phyloP scores from a whole-genome alignment of 768 basidiomycete genomes.

The Termitomyces bulborhizus region DNA sequence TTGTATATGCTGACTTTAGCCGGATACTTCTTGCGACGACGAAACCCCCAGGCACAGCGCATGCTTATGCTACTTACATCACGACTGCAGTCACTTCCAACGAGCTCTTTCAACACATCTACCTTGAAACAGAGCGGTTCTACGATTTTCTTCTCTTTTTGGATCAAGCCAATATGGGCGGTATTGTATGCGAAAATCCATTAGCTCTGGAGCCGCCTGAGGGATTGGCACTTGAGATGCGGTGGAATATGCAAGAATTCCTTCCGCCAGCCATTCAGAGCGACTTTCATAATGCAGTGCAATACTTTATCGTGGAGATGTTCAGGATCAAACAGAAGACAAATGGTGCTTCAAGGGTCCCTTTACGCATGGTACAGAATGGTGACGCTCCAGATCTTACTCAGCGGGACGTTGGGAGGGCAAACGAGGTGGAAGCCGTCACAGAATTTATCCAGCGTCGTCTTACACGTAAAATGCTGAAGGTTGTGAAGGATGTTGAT shows the following conservation, averaged over 20 bases:
- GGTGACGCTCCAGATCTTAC: conserved; percentile 59
- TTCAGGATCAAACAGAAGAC: conserved; percentile 67
- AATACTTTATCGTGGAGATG: conserved; percentile 81
- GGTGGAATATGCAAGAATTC: conserved; percentile 91
- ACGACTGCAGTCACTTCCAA: conserved; percentile 89
- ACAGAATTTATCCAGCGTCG: conserved; percentile 73
- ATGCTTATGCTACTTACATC: conserved; percentile 95
- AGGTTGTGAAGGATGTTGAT: conserved; percentile 55
- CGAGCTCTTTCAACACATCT: conserved; percentile 92
- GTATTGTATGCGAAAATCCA: conserved; percentile 80
- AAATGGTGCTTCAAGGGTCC: conserved; percentile 55
- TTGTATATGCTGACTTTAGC: conserved; percentile 92
- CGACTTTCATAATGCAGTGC: conserved; percentile 68
- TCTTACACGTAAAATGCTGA: conserved; percentile 77
- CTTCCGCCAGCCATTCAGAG: conserved; percentile 77
- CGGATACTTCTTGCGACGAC: conserved; percentile 87
- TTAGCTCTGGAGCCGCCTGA: conserved; percentile 61
- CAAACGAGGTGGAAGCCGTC: conserved; percentile 61
- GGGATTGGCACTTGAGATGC: conserved; percentile 70
- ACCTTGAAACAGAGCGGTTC: conserved; percentile 78
- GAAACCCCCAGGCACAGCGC: conserved; percentile 92
- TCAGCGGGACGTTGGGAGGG: conserved; percentile 61
- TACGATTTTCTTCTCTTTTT: conserved; percentile 95
- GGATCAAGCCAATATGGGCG: conserved; percentile 91
- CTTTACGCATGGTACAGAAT: conserved; percentile 62